Evolutionary conservation across 169 alveolate genomes (phyloP), one percentile per base, ranked within the genome.

Genomic region (Cryptosporidium parvum): DNA sequence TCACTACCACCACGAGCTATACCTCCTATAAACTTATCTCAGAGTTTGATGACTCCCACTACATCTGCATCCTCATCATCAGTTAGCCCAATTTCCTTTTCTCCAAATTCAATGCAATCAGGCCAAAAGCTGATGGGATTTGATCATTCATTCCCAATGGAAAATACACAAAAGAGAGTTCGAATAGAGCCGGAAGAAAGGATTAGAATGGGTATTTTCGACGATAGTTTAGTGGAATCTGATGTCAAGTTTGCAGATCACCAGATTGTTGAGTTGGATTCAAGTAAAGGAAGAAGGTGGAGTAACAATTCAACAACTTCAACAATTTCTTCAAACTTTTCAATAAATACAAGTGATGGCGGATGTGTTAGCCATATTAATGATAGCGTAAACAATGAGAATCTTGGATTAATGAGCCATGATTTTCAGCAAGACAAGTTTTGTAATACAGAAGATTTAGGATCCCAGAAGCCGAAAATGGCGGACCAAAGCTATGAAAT

Each of bases 241-340:
- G 86, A 52, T 16, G 8, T 58, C 12, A 59, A 59, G 29, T 29
- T 44, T 7, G 51, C 39, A n/a, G 59, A 80, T 48, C 26, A 39
- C 59, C 69, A 59, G 10, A 45, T 51, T 16, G 70, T 67, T 5
- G 89, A 80, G 7, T 45, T 80, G 42, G 89, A 80, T 33, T 80
- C 89, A 37, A 48, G 89, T 29, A 80, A 65, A 80, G 89, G 89
- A 33, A 59, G 89, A 45, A 59, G 89, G 31, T 80, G 89, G 89
- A 80, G 89, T n/a, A 80, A 80, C 39, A 80, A 80, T 59, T 80
- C 89, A 1, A 62, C 89, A 16, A 80, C 80, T 33, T 80, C 89
- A 39, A 80, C 89, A 21, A 65, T 62, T 61, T 80, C 89, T 23
- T 73, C 86, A 21, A 37, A 23, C 39, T 73, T 73, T 56, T 56